These are phyloP conservation scores for Aspergillus flavus DNA, from an alignment of 2,329 filamentous ascomycete genomes.

Conservation along the genomic window DNA sequence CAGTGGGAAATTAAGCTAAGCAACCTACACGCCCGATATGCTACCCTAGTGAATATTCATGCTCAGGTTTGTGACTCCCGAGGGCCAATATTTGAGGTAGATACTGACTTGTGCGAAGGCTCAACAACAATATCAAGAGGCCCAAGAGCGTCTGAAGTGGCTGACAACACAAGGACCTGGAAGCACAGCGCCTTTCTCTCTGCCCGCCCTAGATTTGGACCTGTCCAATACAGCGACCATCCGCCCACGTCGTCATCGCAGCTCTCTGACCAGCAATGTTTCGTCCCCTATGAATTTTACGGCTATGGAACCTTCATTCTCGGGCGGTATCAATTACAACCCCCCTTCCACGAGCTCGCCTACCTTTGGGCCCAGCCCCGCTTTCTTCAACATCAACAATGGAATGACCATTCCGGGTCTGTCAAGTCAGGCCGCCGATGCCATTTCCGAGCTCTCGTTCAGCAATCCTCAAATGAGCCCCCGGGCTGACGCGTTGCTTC, in stretches of 20 bases:
- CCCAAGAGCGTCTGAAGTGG: constrained; percentile 49
- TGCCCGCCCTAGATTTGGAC: constrained; percentile 47
- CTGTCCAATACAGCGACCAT: constrained; percentile 43
- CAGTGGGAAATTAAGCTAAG: constrained; percentile 50
- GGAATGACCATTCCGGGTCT: constrained; percentile 60
- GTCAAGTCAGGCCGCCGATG: constrained; percentile 42
- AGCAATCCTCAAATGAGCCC: constrained; percentile 66
- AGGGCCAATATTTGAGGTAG: not conserved
- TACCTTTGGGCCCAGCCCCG: constrained; percentile 52
- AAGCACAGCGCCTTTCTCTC: constrained; percentile 42
- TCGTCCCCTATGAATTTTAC: constrained; percentile 49
- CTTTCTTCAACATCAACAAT: constrained; percentile 65
- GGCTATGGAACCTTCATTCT: constrained; percentile 42
- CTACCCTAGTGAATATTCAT: constrained; percentile 44
- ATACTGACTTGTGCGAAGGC: constrained; percentile 23
- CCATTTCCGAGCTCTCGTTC: constrained; percentile 53
- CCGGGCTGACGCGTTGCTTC: constrained; percentile 62
- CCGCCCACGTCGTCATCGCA: constrained; percentile 49
- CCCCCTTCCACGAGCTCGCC: constrained; percentile 55
- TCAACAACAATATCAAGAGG: constrained; percentile 49
- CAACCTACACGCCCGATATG: constrained; percentile 47
- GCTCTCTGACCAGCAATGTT: constrained; percentile 50
- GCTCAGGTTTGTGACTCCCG: constrained; percentile 32
- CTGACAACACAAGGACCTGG: constrained; percentile 42
- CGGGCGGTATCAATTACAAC: constrained; percentile 49